Evolutionary conservation across 2,329 filamentous ascomycete species (phyloP).

Genomic region (Rugonectria rugulosa): DNA sequence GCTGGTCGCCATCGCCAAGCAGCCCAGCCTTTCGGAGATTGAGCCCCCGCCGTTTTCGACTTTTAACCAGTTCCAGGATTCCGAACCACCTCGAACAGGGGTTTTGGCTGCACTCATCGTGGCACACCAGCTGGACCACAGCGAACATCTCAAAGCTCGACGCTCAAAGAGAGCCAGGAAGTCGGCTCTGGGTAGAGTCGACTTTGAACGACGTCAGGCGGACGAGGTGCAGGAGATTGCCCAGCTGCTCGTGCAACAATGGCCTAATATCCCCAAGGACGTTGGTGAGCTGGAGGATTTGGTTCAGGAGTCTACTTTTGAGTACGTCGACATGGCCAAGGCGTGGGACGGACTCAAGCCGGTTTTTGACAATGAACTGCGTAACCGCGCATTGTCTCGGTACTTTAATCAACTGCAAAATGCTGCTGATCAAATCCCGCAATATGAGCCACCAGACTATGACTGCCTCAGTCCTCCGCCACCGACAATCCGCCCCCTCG

Average conservation of each 20-base stretch:
- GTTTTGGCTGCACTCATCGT: not conserved
- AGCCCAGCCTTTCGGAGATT: not conserved
- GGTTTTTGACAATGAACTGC: not conserved
- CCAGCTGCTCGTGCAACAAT: not conserved
- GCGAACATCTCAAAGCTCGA: not conserved
- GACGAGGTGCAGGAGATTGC: not conserved
- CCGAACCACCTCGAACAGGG: not conserved
- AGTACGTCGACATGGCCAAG: not conserved
- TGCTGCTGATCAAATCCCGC: not conserved
- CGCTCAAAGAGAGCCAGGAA: not conserved
- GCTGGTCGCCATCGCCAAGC: not conserved
- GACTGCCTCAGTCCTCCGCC: no score
- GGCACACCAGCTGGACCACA: not conserved
- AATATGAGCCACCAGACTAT: no score
- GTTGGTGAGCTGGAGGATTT: not conserved
- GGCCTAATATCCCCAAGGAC: not conserved
- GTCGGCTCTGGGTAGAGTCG: no score
- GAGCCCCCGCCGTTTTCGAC: not conserved
- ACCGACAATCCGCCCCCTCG: no score
- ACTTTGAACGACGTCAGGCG: not conserved
- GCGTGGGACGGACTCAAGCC: not conserved
- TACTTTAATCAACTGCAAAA: not conserved
- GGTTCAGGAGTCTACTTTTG: not conserved
- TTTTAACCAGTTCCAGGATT: not conserved
- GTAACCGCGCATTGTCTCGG: not conserved